Conservation (phyloP, 2,329 filamentous ascomycete species). For the Neocucurbitaria cava region DNA sequence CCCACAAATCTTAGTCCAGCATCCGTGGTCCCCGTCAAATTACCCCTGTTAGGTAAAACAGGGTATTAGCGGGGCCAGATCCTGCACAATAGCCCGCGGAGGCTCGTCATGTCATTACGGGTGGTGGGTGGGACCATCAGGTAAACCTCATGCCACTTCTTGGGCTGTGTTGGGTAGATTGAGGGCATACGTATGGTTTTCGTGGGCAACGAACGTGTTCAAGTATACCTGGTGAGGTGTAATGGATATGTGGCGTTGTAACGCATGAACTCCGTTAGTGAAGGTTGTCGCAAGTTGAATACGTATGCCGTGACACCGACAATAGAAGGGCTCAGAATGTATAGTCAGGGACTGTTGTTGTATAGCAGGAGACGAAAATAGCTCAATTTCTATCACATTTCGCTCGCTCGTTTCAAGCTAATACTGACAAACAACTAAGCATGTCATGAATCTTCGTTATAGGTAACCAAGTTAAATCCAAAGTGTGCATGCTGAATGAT, state of each 20-base stretch:
- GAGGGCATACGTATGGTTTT: background rate
- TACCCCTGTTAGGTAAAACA: too few relatives aligned
- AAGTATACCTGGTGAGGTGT: background rate
- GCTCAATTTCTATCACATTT: background rate
- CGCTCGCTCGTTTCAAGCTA: background rate
- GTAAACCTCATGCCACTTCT: too few relatives aligned
- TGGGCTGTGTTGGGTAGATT: background rate
- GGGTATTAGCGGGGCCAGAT: too few relatives aligned
- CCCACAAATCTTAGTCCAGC: too few relatives aligned
- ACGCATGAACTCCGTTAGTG: background rate
- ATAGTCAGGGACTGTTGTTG: background rate
- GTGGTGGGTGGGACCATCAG: too few relatives aligned
- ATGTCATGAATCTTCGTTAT: background rate
- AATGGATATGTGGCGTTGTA: background rate
- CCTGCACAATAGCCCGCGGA: too few relatives aligned
- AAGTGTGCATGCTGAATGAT: constrained; percentile 17
- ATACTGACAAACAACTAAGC: background rate
- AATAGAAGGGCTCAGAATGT: too few relatives aligned
- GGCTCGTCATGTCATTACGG: too few relatives aligned
- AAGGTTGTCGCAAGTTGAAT: background rate
- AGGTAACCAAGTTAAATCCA: background rate
- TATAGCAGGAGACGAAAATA: background rate
- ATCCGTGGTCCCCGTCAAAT: too few relatives aligned
- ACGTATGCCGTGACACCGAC: too few relatives aligned
- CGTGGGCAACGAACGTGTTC: background rate